Base-by-base conservation (phyloP, 2,329 filamentous ascomycete genomes). In the Arthrobotrys conoides region DNA sequence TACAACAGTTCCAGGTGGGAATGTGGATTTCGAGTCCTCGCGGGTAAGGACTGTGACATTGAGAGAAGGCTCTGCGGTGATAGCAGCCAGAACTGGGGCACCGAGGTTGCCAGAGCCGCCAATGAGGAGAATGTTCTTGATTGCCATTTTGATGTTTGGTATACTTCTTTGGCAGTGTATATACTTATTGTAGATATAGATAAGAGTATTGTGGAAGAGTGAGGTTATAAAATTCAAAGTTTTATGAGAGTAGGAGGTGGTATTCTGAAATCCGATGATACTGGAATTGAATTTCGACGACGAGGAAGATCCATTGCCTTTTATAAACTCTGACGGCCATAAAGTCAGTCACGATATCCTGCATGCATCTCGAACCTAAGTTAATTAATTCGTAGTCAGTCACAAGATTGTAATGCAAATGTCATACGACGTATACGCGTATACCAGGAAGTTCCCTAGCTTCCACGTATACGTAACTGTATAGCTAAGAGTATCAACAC, bases 1-100 rank as follows among this genome's bases (percentile, higher is more conserved):
- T 36, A 89, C 85, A 6, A 84, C 83, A 63, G 87, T 84, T 33
- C 83, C 82, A 0, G 83, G 66, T 0, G 85, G 84, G 70, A 83
- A 82, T 0, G 83, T 83, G 30, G 84, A 83, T 6, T 81, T 81
- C 3, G 87, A 88, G 46, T 84, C 83, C 20, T 81, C 70, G 20
- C 90, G 88, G 24, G 87, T 87, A 59, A 91, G 86, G 46, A 89
- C 85, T 8, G 88, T 89, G 68, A 90, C 84, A 70, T 86, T 85
- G 84, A 91, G 33, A 33, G 65, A 46, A 20, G 80, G 71, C 5
- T 78, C 68, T 64, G 75, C 75, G 12, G 68, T 24, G 10, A 78
- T 38, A 18, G 68, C 75, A 18, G 69, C 30, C 18, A 78, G 44
- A 36, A 78, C 64, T 14, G 68, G 75, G 9, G 33, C 49, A 14